Base-by-base conservation (phyloP, 2,329 filamentous ascomycete species). In the Grosmannia serpens region DNA sequence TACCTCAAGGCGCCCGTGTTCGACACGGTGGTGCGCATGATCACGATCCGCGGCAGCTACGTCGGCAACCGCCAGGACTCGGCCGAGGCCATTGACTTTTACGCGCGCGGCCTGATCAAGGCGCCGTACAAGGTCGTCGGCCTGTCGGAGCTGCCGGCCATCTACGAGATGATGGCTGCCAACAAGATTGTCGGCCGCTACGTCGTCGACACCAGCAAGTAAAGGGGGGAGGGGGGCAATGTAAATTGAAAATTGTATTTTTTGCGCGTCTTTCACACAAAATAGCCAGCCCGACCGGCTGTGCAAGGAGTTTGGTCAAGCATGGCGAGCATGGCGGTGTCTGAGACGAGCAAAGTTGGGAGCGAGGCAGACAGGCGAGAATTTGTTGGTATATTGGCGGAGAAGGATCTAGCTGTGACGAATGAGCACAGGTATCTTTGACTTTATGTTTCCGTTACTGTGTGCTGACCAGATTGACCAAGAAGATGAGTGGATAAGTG, bases 11-110 rank as follows among this genome's bases (percentile, higher is more conserved):
- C 91, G 1, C 88, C 90, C 46, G 91, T 96, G 58, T 96, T 96
- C 71, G 86, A 91, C 69, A 89, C 87, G 9, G 92, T 96, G 62
- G 79, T 92, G 69, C 77, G 86, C 74, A 96, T 96, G 90, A 85
- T 96, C 76, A 85, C 74, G 67, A 96, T 97, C 79, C 89, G 89
- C 77, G 91, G 91, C 61, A 90, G 85, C 66, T 96, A 96, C 70
- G 92, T 97, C 65, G 92, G 92, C 59, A 96, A 95, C 77, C 83
- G 92, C 65, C 85, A 87, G 70, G 92, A 97, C 70, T 87, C 85
- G 1, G 82, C 85, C 57, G 92, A 97, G 77, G 91, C 92, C 3
- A 78, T 97, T 62, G 91, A 96, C 65, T 96, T 96, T 77, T 96
- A 83, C 78, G 76, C 81, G 59, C 81, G 87, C 26, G 92, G 92